These are phyloP conservation scores for Leersia perrieri DNA, from an alignment of 176 grass and related monocot genomes.

Conservation along the genomic window DNA sequence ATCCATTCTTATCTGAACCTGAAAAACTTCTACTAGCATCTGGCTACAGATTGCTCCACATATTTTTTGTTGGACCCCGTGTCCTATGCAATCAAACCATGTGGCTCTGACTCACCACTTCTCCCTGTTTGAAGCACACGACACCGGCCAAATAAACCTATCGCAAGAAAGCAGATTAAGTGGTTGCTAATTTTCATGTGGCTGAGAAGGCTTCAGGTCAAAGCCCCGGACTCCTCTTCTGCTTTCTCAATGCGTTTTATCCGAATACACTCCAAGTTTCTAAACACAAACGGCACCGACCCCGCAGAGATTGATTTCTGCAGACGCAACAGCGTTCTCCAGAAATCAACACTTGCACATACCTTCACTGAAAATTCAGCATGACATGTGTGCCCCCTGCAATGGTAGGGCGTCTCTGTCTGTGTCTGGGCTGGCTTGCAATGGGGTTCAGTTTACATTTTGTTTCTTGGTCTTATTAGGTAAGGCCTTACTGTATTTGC, in stretches of 20 bases:
- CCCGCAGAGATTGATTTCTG: background rate
- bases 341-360: accelerated
- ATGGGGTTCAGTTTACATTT: background rate
- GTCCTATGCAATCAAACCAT: background rate
- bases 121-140: background rate
- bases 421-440: background rate
- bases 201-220: conserved; percentile 11
- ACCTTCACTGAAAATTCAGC: background rate
- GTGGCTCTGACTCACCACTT: conserved; percentile 12
- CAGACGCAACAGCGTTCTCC: background rate
- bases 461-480: background rate
- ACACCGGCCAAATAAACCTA: conserved; percentile 1
- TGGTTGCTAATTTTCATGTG: background rate
- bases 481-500: background rate
- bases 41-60: background rate
- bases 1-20: background rate
- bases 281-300: conserved; percentile 28
- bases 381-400: background rate
- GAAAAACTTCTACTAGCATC: background rate
- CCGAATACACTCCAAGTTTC: background rate
- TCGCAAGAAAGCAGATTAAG: background rate
- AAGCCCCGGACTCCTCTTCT: background rate
- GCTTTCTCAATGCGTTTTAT: background rate
- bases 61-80: background rate
- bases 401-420: background rate